These are phyloP conservation scores for Aspergillus caelatus DNA, from an alignment of 2,329 filamentous ascomycete genomes.

Conservation along the genomic window DNA sequence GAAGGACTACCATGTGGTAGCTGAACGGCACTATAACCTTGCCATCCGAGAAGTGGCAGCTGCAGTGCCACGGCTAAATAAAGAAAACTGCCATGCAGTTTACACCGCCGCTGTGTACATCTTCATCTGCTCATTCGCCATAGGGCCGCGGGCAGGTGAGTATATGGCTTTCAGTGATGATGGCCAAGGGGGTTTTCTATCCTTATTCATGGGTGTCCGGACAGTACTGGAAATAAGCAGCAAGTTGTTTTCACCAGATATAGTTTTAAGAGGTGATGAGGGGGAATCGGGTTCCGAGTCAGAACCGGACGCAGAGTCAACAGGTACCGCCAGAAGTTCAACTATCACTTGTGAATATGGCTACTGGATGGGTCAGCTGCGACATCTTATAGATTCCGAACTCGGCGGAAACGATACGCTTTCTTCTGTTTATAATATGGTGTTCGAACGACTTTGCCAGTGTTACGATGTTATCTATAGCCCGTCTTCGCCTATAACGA, in stretches of 20 bases:
- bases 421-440: not conserved
- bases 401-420: not conserved
- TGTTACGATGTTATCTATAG: not conserved
- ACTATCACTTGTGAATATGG: not conserved
- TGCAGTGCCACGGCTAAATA: constrained; percentile 1
- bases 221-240: not conserved
- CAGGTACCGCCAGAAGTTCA: not conserved
- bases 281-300: not conserved
- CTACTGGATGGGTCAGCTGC: not conserved
- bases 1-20: constrained; percentile 9
- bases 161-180: constrained; percentile 21
- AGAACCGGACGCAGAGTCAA: not conserved
- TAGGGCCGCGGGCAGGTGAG: constrained; percentile 14
- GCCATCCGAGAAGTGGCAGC: constrained; percentile 14
- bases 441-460: not conserved
- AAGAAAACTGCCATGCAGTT: constrained; percentile 7
- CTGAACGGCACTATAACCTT: constrained; percentile 13
- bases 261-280: not conserved
- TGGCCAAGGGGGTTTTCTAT: not conserved
- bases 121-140: constrained; percentile 14
- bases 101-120: constrained; percentile 12
- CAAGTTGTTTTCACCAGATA: not conserved
- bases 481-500: not conserved
- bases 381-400: not conserved
- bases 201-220: constrained; percentile 18